phyloP scores from a whole-genome alignment of 306 rosid species.

The Vigna reflexopilosa region DNA sequence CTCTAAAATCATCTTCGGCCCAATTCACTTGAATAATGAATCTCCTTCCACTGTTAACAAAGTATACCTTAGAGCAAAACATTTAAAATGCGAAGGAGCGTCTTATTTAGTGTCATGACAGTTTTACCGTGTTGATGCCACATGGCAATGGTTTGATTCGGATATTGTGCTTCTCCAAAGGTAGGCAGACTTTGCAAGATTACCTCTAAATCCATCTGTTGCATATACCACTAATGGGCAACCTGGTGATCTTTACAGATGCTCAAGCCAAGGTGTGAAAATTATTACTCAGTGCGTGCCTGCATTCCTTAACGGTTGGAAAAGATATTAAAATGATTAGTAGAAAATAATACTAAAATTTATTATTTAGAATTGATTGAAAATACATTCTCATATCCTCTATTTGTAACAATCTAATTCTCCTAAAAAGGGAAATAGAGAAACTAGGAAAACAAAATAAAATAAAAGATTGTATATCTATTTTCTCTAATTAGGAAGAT shows the following conservation, averaged over 20 bases:
- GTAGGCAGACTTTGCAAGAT: constrained; percentile 76
- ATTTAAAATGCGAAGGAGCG: neutral
- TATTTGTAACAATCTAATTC: too few species aligned
- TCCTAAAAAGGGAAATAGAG: too few species aligned
- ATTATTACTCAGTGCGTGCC: neutral
- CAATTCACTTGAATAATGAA: neutral
- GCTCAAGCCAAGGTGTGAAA: constrained; percentile 73
- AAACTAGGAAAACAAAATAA: too few species aligned
- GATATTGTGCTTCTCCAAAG: constrained; percentile 66
- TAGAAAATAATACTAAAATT: too few species aligned
- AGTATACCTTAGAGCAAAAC: neutral
- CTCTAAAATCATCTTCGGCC: neutral
- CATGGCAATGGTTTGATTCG: constrained; percentile 90
- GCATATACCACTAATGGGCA: constrained; percentile 88
- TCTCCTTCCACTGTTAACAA: constrained; percentile 1
- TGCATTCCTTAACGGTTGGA: neutral
- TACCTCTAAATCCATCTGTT: constrained; percentile 69
- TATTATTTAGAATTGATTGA: too few species aligned
- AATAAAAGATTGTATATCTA: too few species aligned
- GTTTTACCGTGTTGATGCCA: constrained; percentile 38
- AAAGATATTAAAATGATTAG: constrained; percentile 35
- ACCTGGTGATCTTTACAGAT: constrained; percentile 86
- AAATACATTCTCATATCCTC: too few species aligned
- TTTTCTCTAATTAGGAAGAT: too few species aligned
- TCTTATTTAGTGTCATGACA: constrained; percentile 26